Conservation (phyloP, 2,329 filamentous ascomycete genomes). For the Ophiostoma populinum region DNA sequence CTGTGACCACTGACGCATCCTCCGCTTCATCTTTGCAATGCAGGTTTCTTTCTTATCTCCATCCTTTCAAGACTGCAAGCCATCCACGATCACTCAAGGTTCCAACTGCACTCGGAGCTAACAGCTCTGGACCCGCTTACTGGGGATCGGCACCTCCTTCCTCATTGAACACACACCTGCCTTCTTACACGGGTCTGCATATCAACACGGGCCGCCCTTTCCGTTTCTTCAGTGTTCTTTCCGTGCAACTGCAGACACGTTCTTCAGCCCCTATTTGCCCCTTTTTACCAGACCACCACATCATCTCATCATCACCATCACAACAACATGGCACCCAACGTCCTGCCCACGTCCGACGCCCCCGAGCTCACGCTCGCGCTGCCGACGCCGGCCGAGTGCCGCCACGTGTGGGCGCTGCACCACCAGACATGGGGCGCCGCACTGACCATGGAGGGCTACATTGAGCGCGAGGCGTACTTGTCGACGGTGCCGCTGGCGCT, state of each 20-base stretch:
- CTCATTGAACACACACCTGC: slow-evolving; percentile 1
- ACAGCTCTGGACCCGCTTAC: too few species aligned
- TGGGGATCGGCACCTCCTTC: slow-evolving; percentile 4
- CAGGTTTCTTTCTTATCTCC: background rate
- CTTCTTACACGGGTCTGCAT: too few species aligned
- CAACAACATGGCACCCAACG: background rate
- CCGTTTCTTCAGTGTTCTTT: too few species aligned
- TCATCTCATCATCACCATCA: background rate
- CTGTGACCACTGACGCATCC: too few species aligned
- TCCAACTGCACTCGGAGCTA: too few species aligned
- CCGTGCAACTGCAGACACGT: too few species aligned
- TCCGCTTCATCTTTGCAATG: too few species aligned
- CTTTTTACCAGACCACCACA: background rate
- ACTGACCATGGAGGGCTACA: slow-evolving; percentile 35
- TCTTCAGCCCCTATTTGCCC: too few species aligned
- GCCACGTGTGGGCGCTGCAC: slow-evolving; percentile 36
- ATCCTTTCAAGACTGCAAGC: too few species aligned
- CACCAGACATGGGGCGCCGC: slow-evolving; percentile 41
- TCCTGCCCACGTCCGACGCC: slow-evolving; percentile 19
- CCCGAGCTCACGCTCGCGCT: slow-evolving; percentile 30
- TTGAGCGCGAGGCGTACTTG: slow-evolving; percentile 41
- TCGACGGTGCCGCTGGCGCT: slow-evolving; percentile 38
- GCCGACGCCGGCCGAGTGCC: slow-evolving; percentile 38
- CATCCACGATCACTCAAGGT: too few species aligned
- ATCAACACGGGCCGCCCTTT: too few species aligned